A percentile compares a stretch with the other conserved stretches of the same genome.
Evolutionary conservation across 805 yeast species (phyloP).

Genomic region (Allodekkera sacchari): DNA sequence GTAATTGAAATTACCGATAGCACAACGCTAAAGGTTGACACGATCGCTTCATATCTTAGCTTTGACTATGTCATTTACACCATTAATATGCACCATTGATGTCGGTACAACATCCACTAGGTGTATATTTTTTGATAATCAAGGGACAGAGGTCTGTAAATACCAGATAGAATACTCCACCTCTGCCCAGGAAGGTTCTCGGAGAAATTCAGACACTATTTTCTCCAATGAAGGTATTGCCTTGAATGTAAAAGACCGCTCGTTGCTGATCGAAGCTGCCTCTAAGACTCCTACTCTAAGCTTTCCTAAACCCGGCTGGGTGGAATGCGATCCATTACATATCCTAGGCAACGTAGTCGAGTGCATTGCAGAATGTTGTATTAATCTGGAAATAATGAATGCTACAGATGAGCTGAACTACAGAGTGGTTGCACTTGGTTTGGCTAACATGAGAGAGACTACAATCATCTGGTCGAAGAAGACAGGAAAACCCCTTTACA

Average conservation of each 20-base stretch:
- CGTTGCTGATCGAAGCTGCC: constrained; percentile 56
- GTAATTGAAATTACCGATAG: too few relatives aligned
- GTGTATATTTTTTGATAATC: constrained; percentile 67
- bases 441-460: constrained; percentile 95
- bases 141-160: constrained; percentile 73
- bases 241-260: constrained; percentile 39
- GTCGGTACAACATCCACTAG: constrained; percentile 91
- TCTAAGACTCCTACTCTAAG: constrained; percentile 55
- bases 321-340: constrained; percentile 84
- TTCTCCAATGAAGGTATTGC: constrained; percentile 72
- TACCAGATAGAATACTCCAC: constrained; percentile 88
- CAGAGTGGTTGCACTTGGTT: constrained; percentile 67
- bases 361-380: constrained; percentile 63
- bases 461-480: constrained; percentile 78
- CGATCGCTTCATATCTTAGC: background rate
- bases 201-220: constrained; percentile 39
- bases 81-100: constrained; percentile 65
- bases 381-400: constrained; percentile 49
- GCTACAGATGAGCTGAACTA: constrained; percentile 34
- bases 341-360: constrained; percentile 72
- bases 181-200: constrained; percentile 43
- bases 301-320: constrained; percentile 86
- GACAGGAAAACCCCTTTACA: constrained; percentile 75
- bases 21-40: background rate
- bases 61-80: constrained; percentile 12